Conservation (phyloP, 805 yeast genomes). For the Lachancea sp. region DNA sequence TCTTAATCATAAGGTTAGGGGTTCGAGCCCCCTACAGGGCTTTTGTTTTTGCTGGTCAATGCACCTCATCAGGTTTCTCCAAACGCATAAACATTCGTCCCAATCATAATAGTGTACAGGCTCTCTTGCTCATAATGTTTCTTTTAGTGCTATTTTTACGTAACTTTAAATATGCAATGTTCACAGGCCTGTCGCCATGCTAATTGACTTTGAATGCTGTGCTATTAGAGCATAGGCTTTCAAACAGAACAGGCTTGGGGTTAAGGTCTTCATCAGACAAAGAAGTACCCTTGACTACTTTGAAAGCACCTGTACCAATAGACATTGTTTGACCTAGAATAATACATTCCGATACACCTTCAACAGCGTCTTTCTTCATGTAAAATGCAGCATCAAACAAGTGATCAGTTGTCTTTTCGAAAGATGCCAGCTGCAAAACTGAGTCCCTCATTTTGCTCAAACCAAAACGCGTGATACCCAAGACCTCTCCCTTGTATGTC, state of each 20-base stretch:
- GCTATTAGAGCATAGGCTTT: conserved; percentile 28
- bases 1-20: conserved; percentile 34
- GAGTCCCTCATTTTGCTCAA: conserved; percentile 98
- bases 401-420: conserved; percentile 98
- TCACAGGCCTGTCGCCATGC: not conserved
- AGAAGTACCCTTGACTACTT: conserved; percentile 59
- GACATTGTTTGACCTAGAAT: conserved; percentile 97
- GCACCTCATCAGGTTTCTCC: conserved; percentile 1
- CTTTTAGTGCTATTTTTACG: too few species aligned
- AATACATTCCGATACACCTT: conserved; percentile 97
- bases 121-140: not conserved
- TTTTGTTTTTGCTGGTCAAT: conserved; percentile 13
- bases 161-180: not conserved
- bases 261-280: conserved; percentile 39
- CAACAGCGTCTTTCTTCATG: conserved; percentile 92
- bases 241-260: conserved; percentile 43
- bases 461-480: conserved; percentile 97
- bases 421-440: conserved; percentile 91
- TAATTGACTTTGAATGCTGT: conserved; percentile 6
- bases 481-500: conserved; percentile 97
- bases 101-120: too few species aligned
- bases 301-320: conserved; percentile 95
- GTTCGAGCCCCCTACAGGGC: conserved; percentile 35
- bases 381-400: conserved; percentile 96
- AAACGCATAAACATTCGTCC: not conserved